Evolutionary conservation across 257 asterid species (phyloP).

Genomic region (Osmanthus fragrans): DNA sequence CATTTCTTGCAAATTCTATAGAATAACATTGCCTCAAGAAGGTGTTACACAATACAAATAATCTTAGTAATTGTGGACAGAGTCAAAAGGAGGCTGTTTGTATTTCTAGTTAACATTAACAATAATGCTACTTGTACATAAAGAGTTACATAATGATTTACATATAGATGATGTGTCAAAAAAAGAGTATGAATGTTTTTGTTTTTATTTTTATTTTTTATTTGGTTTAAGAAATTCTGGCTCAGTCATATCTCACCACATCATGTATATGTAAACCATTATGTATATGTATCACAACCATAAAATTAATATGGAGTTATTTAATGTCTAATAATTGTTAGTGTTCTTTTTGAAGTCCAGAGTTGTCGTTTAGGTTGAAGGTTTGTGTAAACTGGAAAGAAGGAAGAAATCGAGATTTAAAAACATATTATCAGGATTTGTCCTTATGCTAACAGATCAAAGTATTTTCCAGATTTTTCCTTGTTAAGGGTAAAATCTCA

Average conservation of each 20-base stretch:
- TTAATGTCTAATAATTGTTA: not conserved
- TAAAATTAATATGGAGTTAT: not conserved
- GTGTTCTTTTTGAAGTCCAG: not conserved
- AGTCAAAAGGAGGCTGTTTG: not conserved
- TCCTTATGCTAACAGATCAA: not conserved
- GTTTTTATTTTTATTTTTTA: no score
- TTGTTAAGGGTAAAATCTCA: not conserved
- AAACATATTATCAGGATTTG: not conserved
- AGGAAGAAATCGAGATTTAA: not conserved
- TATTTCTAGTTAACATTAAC: not conserved
- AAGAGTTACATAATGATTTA: no score
- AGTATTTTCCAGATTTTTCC: not conserved
- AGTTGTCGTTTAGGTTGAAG: not conserved
- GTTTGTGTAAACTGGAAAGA: not conserved
- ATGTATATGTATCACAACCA: no score
- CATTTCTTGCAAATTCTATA: conserved; percentile 20
- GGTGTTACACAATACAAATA: not conserved
- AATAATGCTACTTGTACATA: no score
- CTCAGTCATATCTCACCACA: no score
- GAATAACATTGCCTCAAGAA: conserved; percentile 2
- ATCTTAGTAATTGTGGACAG: not conserved
- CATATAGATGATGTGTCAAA: no score
- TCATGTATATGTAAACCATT: no score
- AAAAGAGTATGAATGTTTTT: no score
- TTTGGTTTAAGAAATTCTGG: no score